Conservation (phyloP, 2,329 filamentous ascomycete genomes). For the Ascochyta lentis region DNA sequence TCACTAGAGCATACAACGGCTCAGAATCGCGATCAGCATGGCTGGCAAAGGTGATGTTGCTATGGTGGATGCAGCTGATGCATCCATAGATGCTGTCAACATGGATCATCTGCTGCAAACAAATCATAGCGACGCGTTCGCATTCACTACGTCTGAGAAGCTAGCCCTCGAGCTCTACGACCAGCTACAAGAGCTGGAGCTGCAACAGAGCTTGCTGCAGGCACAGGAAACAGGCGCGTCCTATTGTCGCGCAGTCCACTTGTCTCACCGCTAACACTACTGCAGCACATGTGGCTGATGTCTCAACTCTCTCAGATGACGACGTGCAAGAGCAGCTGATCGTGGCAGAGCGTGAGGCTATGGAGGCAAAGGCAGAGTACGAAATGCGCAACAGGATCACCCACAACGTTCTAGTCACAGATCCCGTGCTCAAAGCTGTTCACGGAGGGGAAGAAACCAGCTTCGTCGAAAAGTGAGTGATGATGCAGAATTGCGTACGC, state of each 20-base stretch:
- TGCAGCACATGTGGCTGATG: conserved; percentile 37
- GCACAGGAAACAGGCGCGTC: conserved; percentile 46
- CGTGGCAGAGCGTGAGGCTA: conserved; percentile 67
- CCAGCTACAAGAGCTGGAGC: conserved; percentile 71
- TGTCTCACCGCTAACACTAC: conserved; percentile 22
- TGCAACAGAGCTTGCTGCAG: conserved; percentile 73
- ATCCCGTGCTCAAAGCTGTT: conserved; percentile 79
- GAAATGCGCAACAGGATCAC: conserved; percentile 72
- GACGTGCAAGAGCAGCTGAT: conserved; percentile 60
- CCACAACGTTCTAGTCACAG: conserved; percentile 72
- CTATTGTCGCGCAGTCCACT: not conserved
- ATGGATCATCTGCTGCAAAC: conserved; percentile 52
- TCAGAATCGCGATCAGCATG: conserved; percentile 26
- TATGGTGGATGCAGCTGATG: conserved; percentile 29
- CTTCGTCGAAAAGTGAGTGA: conserved; percentile 69
- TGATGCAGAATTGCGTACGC: not conserved
- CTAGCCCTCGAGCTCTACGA: conserved; percentile 74
- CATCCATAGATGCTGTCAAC: conserved; percentile 23
- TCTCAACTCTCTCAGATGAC: conserved; percentile 55
- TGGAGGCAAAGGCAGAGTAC: conserved; percentile 74
- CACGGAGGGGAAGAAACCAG: conserved; percentile 70
- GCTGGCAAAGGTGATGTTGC: conserved; percentile 25
- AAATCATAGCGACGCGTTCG: conserved; percentile 56
- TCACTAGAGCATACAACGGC: not conserved
- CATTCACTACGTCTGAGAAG: conserved; percentile 71